Conservation (phyloP, 176 grass and related monocot genomes). For the Tuctoria greenei region DNA sequence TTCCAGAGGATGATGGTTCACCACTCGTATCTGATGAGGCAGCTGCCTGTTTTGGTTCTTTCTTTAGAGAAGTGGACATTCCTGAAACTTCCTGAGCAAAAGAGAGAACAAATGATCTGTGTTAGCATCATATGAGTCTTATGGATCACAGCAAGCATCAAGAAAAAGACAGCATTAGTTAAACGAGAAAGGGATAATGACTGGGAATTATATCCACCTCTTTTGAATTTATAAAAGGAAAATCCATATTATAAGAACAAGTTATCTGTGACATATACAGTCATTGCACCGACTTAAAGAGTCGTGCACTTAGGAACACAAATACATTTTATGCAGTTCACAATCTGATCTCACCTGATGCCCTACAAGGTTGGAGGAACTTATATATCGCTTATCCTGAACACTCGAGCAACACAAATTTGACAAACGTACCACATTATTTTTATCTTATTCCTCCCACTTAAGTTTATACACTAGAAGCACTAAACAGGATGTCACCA, state of each 20-base stretch:
- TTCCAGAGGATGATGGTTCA: conserved; percentile 80
- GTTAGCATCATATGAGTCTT: conserved; percentile 9
- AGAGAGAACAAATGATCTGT: background rate
- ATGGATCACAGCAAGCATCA: background rate
- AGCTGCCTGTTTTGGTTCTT: conserved; percentile 50
- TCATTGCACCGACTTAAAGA: no score
- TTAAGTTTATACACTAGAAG: background rate
- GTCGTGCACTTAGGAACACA: no score
- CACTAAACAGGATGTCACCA: background rate
- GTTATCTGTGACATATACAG: no score
- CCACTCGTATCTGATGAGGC: conserved; percentile 63
- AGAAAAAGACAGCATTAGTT: background rate
- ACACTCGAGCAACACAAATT: background rate
- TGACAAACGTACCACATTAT: background rate
- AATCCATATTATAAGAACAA: conserved; percentile 1
- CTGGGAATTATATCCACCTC: background rate
- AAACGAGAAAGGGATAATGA: background rate
- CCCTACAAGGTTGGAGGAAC: no score
- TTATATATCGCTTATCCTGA: no score
- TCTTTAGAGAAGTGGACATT: conserved; percentile 75
- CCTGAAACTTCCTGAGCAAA: conserved; percentile 83
- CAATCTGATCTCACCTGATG: no score
- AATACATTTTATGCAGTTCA: no score
- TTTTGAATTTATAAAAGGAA: background rate
- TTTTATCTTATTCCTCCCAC: background rate